Evolutionary conservation across 2,329 filamentous ascomycete genomes (phyloP).

Genomic region (Alternaria brassicae): DNA sequence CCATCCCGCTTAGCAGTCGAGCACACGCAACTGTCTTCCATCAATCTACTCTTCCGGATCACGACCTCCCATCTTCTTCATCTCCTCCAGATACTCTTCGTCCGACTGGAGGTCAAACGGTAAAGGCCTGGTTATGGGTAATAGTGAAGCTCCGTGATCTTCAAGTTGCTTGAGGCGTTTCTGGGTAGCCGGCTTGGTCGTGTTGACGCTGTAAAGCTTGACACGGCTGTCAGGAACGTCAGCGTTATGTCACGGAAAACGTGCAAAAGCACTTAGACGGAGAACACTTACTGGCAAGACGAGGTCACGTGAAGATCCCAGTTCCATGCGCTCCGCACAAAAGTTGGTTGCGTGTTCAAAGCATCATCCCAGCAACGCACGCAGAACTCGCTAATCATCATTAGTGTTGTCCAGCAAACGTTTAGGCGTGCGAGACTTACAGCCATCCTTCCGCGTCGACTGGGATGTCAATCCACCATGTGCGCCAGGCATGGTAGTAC

Average conservation of each 20-base stretch:
- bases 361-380: constrained; percentile 56
- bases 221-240: constrained; percentile 5
- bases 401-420: background rate
- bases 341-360: constrained; percentile 56
- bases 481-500: constrained; percentile 68
- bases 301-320: constrained; percentile 72
- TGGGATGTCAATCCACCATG: constrained; percentile 69
- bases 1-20: background rate
- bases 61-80: constrained; percentile 51
- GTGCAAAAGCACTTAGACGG: background rate
- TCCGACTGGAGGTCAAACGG: constrained; percentile 59
- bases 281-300: constrained; percentile 58
- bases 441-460: constrained; percentile 60
- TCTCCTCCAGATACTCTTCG: constrained; percentile 58
- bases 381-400: constrained; percentile 45
- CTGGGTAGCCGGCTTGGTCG: constrained; percentile 56
- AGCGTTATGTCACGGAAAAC: background rate
- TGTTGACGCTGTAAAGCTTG: constrained; percentile 69
- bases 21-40: background rate
- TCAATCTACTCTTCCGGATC: constrained; percentile 52
- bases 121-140: constrained; percentile 63
- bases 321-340: constrained; percentile 60
- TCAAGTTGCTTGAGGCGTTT: constrained; percentile 61
- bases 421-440: constrained; percentile 6
- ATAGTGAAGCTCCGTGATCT: constrained; percentile 55